These are phyloP conservation scores for Basidiobolus meristosporus DNA, from an alignment of 371 early-diverging fungal genomes.

Conservation along the genomic window DNA sequence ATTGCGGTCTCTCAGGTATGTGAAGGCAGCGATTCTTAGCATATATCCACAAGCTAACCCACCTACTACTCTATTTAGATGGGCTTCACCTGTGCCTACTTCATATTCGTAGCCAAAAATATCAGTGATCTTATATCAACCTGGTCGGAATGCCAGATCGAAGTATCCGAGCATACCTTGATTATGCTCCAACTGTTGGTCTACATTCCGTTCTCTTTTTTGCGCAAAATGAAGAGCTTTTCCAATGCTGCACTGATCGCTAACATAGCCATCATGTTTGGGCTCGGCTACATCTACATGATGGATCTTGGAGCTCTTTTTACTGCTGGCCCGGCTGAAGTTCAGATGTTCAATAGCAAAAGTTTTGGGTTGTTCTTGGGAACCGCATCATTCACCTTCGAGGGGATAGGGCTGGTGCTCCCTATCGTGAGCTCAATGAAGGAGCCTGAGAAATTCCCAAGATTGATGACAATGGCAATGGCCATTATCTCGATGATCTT, in stretches of 20 bases:
- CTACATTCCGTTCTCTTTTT: constrained; percentile 64
- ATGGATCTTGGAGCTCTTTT: constrained; percentile 36
- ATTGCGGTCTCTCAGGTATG: constrained; percentile 64
- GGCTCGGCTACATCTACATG: constrained; percentile 52
- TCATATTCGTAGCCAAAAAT: constrained; percentile 73
- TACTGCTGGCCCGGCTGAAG: constrained; percentile 29
- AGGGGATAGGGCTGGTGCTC: constrained; percentile 71
- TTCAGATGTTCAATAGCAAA: constrained; percentile 37
- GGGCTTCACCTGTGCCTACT: constrained; percentile 75
- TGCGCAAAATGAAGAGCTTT: constrained; percentile 61
- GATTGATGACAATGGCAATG: constrained; percentile 40
- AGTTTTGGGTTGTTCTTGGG: constrained; percentile 67
- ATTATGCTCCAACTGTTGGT: constrained; percentile 50
- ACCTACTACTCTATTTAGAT: constrained; percentile 14
- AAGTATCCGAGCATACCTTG: constrained; percentile 21
- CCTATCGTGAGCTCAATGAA: constrained; percentile 59
- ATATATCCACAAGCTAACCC: neutral
- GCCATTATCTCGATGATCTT: constrained; percentile 45
- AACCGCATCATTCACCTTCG: constrained; percentile 79
- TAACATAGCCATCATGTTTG: constrained; percentile 66
- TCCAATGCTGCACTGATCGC: constrained; percentile 64
- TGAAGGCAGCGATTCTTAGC: too few species aligned
- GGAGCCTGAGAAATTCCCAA: constrained; percentile 55
- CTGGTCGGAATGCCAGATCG: constrained; percentile 28
- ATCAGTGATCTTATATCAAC: constrained; percentile 42